Conservation (phyloP, 2,329 filamentous ascomycete species). For the Catunica adiposa region DNA sequence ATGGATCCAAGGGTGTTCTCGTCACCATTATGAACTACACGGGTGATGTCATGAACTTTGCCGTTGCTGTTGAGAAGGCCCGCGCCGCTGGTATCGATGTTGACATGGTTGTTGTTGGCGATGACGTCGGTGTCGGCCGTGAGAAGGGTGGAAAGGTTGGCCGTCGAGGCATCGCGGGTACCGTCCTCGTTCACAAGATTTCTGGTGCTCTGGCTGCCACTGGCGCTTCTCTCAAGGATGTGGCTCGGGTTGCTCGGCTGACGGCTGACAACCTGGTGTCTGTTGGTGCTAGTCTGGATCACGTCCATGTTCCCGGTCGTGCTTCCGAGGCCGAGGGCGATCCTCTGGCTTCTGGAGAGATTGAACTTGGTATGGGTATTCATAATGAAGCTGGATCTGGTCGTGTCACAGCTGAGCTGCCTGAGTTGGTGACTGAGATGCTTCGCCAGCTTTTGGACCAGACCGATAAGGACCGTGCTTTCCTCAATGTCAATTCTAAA, state of each 20-base stretch:
- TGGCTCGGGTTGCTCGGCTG: constrained; percentile 53
- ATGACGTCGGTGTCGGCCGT: constrained; percentile 80
- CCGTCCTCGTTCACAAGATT: constrained; percentile 82
- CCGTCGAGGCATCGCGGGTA: constrained; percentile 76
- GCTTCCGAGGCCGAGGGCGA: constrained; percentile 33
- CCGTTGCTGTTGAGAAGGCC: constrained; percentile 84
- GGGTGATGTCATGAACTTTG: constrained; percentile 79
- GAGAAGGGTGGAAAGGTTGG: constrained; percentile 79
- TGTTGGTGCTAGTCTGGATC: constrained; percentile 70
- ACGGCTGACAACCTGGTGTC: constrained; percentile 63
- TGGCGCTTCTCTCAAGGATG: constrained; percentile 51
- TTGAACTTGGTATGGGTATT: constrained; percentile 61
- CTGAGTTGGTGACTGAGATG: constrained; percentile 46
- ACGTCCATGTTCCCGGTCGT: constrained; percentile 85
- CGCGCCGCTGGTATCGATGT: constrained; percentile 59
- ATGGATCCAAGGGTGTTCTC: constrained; percentile 55
- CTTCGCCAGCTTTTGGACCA: constrained; percentile 50
- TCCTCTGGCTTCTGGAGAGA: constrained; percentile 35
- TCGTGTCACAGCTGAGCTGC: constrained; percentile 34
- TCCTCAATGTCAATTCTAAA: constrained; percentile 43
- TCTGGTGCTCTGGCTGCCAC: constrained; percentile 64
- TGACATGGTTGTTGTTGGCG: constrained; percentile 82
- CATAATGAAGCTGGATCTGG: constrained; percentile 52
- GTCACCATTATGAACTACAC: constrained; percentile 97
- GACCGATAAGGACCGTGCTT: constrained; percentile 52